phyloP scores from a whole-genome alignment of 164 flowering plant genomes.

The Magnolia officinalis region DNA sequence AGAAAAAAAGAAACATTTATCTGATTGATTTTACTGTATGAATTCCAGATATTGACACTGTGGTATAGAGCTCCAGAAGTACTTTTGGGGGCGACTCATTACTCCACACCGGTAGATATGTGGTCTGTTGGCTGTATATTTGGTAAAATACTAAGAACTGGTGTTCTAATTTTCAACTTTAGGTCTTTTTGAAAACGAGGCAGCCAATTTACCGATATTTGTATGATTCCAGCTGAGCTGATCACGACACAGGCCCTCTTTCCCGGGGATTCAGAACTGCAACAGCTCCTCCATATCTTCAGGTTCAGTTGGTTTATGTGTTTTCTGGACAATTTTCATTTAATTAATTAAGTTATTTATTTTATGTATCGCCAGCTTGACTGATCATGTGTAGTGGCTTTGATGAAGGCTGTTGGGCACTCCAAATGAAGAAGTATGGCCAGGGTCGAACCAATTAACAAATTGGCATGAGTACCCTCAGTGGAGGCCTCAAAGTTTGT shows the following conservation, averaged over 20 bases:
- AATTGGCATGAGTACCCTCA: constrained; percentile 95
- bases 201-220: neutral
- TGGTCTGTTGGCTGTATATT: constrained; percentile 97
- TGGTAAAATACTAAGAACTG: constrained; percentile 34
- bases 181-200: neutral
- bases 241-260: constrained; percentile 78
- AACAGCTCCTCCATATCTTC: constrained; percentile 90
- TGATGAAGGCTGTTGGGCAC: constrained; percentile 71
- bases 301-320: constrained; percentile 38
- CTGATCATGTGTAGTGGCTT: neutral
- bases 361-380: neutral
- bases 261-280: constrained; percentile 87
- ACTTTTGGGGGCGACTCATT: constrained; percentile 36
- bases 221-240: constrained; percentile 59
- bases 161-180: neutral
- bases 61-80: constrained; percentile 41
- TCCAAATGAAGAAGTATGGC: constrained; percentile 83
- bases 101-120: constrained; percentile 70
- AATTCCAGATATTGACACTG: constrained; percentile 62
- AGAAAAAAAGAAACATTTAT: too few relatives aligned
- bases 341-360: neutral
- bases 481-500: constrained; percentile 61
- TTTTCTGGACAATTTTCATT: neutral
- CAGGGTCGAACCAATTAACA: constrained; percentile 70
- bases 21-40: neutral